Conservation (phyloP, 2,329 filamentous ascomycete species). For the Pseudogymnoascus sp. region DNA sequence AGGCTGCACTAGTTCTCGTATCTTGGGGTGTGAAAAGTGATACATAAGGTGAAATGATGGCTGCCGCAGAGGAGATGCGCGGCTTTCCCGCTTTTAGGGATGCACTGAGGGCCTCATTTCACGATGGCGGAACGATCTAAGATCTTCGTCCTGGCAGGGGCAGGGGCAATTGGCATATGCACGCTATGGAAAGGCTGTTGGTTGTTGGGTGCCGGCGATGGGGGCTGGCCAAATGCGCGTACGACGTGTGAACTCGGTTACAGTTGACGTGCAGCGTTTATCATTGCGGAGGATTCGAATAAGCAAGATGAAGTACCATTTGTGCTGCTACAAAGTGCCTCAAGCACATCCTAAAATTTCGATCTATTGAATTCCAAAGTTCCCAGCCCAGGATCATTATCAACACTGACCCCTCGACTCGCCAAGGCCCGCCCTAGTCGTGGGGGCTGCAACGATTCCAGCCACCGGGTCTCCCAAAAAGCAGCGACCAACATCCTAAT, state of each 20-base stretch:
- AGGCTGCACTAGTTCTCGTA: neutral
- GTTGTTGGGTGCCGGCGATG: neutral
- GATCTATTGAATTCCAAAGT: neutral
- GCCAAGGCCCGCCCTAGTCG: neutral
- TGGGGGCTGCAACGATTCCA: neutral
- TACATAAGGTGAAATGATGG: neutral
- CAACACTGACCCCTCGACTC: slow-evolving; percentile 1
- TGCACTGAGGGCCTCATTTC: neutral
- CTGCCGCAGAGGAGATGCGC: neutral
- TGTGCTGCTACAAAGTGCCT: neutral
- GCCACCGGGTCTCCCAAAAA: neutral
- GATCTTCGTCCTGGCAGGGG: neutral
- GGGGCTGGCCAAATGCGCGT: neutral
- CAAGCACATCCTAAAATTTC: neutral
- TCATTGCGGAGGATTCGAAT: neutral
- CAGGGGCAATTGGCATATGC: neutral
- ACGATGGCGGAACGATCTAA: neutral
- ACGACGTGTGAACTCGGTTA: neutral
- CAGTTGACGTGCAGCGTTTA: neutral
- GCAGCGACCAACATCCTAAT: neutral
- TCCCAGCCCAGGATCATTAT: slow-evolving; percentile 1
- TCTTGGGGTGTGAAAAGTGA: neutral
- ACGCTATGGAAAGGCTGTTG: slow-evolving; percentile 1
- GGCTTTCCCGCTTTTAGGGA: neutral
- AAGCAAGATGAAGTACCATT: neutral